phyloP scores from a whole-genome alignment of 495 filamentous ascomycete genomes.

The Parathielavia appendiculata region DNA sequence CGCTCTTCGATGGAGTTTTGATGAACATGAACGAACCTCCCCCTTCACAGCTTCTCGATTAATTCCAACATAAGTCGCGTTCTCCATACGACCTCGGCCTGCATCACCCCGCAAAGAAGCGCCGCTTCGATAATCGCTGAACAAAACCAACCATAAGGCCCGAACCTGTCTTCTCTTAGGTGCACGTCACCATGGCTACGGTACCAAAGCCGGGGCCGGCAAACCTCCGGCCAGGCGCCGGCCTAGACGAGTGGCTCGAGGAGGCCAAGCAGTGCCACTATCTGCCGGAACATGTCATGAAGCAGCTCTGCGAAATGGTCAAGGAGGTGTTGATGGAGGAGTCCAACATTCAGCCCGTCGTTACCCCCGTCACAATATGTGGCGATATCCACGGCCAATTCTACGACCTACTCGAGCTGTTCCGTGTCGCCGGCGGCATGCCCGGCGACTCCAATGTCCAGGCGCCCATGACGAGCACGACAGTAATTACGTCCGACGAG shows the following conservation, averaged over 20 bases:
- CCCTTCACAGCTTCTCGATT: no score
- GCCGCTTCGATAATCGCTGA: no score
- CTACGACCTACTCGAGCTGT: conserved; percentile 95
- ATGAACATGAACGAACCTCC: no score
- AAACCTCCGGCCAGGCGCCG: conserved; percentile 71
- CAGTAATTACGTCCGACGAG: conserved; percentile 74
- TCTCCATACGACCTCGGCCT: no score
- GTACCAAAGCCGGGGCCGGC: conserved; percentile 82
- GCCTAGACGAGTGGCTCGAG: conserved; percentile 93
- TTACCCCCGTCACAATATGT: conserved; percentile 94
- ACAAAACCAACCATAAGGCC: not conserved
- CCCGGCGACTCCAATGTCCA: conserved; percentile 69
- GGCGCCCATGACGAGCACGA: conserved; percentile 55
- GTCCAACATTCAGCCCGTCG: conserved; percentile 95
- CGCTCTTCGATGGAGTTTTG: no score
- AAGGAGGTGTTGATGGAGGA: conserved; percentile 99
- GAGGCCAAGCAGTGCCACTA: conserved; percentile 96
- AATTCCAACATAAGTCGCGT: no score
- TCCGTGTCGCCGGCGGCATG: conserved; percentile 93
- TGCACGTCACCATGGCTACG: conserved; percentile 26
- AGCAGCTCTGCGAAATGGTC: conserved; percentile 95
- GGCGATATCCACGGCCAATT: conserved; percentile 99
- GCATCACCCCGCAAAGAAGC: no score
- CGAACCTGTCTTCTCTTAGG: not conserved
- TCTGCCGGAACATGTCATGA: conserved; percentile 92